A percentile compares a stretch with the other conserved stretches of the same genome.
Conservation (phyloP, 2,329 filamentous ascomycete genomes). For the Chaetoscypha palmicola region DNA sequence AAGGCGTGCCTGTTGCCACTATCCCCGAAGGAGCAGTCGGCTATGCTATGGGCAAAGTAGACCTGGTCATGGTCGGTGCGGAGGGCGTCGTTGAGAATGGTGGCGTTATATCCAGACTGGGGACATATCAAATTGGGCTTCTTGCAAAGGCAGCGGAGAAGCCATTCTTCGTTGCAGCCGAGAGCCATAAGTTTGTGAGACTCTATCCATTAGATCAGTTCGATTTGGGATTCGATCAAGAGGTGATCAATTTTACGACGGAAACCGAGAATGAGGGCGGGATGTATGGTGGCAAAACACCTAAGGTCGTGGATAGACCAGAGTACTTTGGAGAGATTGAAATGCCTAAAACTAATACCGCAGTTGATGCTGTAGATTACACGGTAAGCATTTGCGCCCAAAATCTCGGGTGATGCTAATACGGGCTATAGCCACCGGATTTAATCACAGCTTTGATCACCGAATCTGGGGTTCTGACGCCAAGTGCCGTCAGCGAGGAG, state of each 20-base stretch:
- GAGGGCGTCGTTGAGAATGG: slow-evolving; percentile 94
- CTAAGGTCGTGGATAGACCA: slow-evolving; percentile 16
- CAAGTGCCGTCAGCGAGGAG: slow-evolving; percentile 63
- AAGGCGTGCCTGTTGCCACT: slow-evolving; percentile 75
- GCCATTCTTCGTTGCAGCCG: slow-evolving; percentile 84
- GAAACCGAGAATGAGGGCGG: slow-evolving; percentile 42
- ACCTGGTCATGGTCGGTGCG: slow-evolving; percentile 59
- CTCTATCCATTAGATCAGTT: slow-evolving; percentile 77
- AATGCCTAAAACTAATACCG: slow-evolving; percentile 29
- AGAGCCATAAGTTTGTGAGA: slow-evolving; percentile 95
- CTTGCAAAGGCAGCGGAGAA: slow-evolving; percentile 61
- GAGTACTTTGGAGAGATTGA: slow-evolving; percentile 24
- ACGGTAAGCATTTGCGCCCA: slow-evolving; percentile 42
- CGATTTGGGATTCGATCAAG: slow-evolving; percentile 73
- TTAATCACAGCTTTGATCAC: slow-evolving; percentile 69
- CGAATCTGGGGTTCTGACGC: slow-evolving; percentile 65
- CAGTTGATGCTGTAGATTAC: slow-evolving; percentile 56
- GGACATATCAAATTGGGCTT: slow-evolving; percentile 77
- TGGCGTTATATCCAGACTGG: slow-evolving; percentile 82
- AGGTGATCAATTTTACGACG: slow-evolving; percentile 65
- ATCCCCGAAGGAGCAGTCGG: slow-evolving; percentile 71
- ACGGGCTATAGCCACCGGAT: slow-evolving; percentile 48
- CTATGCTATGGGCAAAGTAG: slow-evolving; percentile 69
- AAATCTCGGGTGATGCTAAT: slow-evolving; percentile 21
- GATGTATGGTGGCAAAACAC: slow-evolving; percentile 20